Base-by-base conservation (phyloP, 768 basidiomycete genomes). In the Tylopilus subfusipes region DNA sequence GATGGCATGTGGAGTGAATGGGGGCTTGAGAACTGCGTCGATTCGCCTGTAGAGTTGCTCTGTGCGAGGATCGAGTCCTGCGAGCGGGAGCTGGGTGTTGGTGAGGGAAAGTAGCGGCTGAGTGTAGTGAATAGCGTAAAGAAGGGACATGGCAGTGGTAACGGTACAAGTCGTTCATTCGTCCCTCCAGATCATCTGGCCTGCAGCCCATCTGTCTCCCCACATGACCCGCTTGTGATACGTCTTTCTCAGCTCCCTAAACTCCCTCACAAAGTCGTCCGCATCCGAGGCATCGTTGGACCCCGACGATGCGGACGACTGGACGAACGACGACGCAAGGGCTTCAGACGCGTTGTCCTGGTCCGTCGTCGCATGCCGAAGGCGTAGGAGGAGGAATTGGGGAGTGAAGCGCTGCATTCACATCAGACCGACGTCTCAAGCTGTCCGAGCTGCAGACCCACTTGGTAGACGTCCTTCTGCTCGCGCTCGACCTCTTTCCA, bases 211-310 rank as follows among this genome's bases (percentile, higher is more conserved):
- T 61, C 86, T 78, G 66, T 93, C 90, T 18, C 84, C 83, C 90
- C 92, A 97, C 67, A 96, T 85, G 2, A 85, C 85, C 18, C 95
- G 79, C 72, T 96, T 97, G 69, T 98, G 95, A 70, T 93, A 98
- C n/a, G 80, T 78, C 73, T 92, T 95, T 59, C 96, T 75, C 38
- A 84, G 68, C 48, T 93, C 92, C 65, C 87, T 91, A 74, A 95
- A 97, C 61, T 92, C 84, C 62, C 77, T 85, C 49, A 97, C 82
- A 59, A 98, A 98, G 42, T 87, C 83, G 55, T 97, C 94, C 22
- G 94, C 80, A 31, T 90, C 89, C 49, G 58, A 48, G 56, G 68
- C 57, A 42, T 71, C 67, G 47, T 53, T 61, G 51, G 57, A 36
- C 22, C 25, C 60, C 19, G 71, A 59, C 19, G 72, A 63, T 8